Evolutionary conservation across 345 rosid genomes (phyloP), one percentile per base, ranked within the genome.

Genomic region (Chamaenerion angustifolium): DNA sequence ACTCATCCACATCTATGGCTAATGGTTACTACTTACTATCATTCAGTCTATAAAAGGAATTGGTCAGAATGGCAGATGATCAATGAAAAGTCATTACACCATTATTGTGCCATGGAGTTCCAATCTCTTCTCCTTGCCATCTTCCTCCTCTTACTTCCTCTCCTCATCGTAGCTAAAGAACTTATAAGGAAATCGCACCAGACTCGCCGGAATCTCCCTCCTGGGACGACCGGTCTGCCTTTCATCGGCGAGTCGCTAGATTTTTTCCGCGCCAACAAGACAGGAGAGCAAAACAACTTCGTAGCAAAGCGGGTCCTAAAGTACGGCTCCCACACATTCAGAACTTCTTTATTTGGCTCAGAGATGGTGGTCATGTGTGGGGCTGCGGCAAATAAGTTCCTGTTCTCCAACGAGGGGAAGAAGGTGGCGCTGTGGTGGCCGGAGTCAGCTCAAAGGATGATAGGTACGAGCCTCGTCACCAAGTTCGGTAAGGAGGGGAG

Each of bases 361-460:
- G 14, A 42, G 16, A 43, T 42, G 27, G 57, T 12, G 17, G 16
- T 54, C 27, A 12, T 54, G 13, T 42, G 57, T 40, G 47, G 48
- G 6, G 17, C 58, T 0, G 58, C 37, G 0, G 58, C 48, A 12
- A 55, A 55, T 41, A 55, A 55, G 58, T 44, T 55, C 48, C 10
- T 55, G 41, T 55, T 55, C 49, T 43, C 58, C 5, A 55, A 55
- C 18, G 58, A 55, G 41, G 27, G 45, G 40, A 55, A 55, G 48
- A 21, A 42, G 49, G 49, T 55, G 17, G 40, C 45, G 10, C 10
- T 23, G 0, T 55, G 58, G 58, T 21, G 40, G 58, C 58, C 58
- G 4, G 17, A 12, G 17, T 43, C 58, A 1, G 18, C 21, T 37
- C 49, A 21, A 11, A 21, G 45, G 12, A 15, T 55, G 37, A 11